Conservation (phyloP, 768 basidiomycete species). For the Russula sp. region DNA sequence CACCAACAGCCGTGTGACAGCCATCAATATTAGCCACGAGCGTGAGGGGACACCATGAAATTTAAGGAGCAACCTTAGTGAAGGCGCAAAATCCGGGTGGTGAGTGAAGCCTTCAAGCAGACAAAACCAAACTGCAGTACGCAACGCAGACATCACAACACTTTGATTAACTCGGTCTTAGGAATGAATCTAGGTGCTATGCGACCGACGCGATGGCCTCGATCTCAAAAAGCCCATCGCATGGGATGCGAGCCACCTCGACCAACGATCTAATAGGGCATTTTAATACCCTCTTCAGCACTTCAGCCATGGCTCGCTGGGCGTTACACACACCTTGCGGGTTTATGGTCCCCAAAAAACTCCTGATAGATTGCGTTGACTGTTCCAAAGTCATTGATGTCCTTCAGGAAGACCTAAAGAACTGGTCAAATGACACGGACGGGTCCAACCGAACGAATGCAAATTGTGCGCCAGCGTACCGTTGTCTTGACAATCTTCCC, state of each 20-base stretch:
- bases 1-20: too few species aligned
- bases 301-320: background rate
- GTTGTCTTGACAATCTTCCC: constrained; percentile 88
- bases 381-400: constrained; percentile 81
- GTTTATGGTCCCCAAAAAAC: constrained; percentile 87
- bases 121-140: background rate
- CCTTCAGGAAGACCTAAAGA: constrained; percentile 78
- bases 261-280: constrained; percentile 50
- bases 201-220: constrained; percentile 67
- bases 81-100: background rate
- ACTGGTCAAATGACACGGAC: background rate
- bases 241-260: constrained; percentile 83
- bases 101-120: background rate
- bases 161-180: background rate
- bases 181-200: background rate
- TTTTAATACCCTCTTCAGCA: background rate
- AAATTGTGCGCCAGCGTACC: constrained; percentile 38
- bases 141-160: background rate
- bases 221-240: constrained; percentile 87
- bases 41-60: background rate
- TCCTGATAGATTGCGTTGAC: constrained; percentile 78
- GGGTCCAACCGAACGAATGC: background rate
- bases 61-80: background rate
- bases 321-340: constrained; percentile 49
- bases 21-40: too few species aligned